Conservation (phyloP, 2,329 filamentous ascomycete species). For the Exutisphaerella laricina region DNA sequence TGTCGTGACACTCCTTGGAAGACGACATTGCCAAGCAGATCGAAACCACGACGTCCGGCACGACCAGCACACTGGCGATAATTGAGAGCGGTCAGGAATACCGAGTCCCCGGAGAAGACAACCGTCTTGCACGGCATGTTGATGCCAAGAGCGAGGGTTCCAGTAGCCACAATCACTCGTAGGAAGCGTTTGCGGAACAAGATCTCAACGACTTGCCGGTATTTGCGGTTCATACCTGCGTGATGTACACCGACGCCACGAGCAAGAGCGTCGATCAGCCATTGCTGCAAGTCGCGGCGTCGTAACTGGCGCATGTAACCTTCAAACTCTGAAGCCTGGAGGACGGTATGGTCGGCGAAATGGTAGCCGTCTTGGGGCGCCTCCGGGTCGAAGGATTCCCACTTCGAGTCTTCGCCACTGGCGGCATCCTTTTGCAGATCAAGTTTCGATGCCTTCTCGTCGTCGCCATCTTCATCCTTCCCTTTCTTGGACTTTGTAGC, state of each 20-base stretch:
- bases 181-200: conserved; percentile 68
- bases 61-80: conserved; percentile 72
- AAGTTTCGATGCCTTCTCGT: conserved; percentile 49
- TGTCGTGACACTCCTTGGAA: conserved; percentile 60
- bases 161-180: conserved; percentile 66
- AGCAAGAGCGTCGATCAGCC: conserved; percentile 56
- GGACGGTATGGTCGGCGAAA: conserved; percentile 59
- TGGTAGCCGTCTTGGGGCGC: conserved; percentile 58
- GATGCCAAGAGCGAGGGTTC: conserved; percentile 70
- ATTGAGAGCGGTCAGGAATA: conserved; percentile 68
- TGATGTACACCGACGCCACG: conserved; percentile 73
- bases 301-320: conserved; percentile 49
- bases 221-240: conserved; percentile 71
- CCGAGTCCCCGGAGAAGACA: conserved; percentile 67
- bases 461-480: conserved; percentile 36
- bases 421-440: conserved; percentile 55
- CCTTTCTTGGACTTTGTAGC: conserved; percentile 40
- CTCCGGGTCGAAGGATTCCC: conserved; percentile 63
- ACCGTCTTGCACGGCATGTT: conserved; percentile 83
- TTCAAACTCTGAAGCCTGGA: conserved; percentile 55
- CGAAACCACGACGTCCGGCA: conserved; percentile 74
- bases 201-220: conserved; percentile 68
- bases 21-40: conserved; percentile 73
- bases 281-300: conserved; percentile 46
- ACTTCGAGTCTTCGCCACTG: conserved; percentile 50